A percentile compares a stretch with the other conserved stretches of the same genome.
phyloP scores from a whole-genome alignment of 345 rosid genomes.

The Laguncularia racemosa region DNA sequence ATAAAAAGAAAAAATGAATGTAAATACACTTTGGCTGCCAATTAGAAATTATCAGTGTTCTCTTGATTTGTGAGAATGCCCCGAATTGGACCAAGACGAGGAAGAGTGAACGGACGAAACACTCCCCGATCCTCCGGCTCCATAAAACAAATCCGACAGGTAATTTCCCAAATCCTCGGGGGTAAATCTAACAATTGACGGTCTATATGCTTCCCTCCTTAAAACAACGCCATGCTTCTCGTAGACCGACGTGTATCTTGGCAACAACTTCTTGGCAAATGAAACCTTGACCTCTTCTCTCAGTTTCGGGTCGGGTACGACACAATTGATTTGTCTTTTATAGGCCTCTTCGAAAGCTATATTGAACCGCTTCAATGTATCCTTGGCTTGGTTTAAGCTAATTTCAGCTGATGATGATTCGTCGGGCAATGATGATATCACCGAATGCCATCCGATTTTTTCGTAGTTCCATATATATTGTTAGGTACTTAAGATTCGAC shows the following conservation, averaged over 20 bases:
- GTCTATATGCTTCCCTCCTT: slow-evolving; percentile 9
- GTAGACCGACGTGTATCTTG: slow-evolving; percentile 44
- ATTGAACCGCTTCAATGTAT: slow-evolving; percentile 42
- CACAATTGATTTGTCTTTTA: slow-evolving; percentile 50
- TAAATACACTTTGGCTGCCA: no score
- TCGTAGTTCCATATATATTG: slow-evolving; percentile 60
- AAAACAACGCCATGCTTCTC: slow-evolving; percentile 20
- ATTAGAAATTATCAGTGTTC: no score
- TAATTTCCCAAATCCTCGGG: slow-evolving; percentile 59
- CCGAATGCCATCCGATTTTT: slow-evolving; percentile 60
- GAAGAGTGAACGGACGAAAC: slow-evolving; percentile 22
- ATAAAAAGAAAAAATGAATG: no score
- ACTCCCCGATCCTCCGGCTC: slow-evolving; percentile 25
- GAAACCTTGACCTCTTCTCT: slow-evolving; percentile 53
- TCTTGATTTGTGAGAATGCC: no score
- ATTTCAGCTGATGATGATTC: slow-evolving; percentile 20
- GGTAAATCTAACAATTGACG: slow-evolving; percentile 36
- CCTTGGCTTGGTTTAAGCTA: slow-evolving; percentile 21
- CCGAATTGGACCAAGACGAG: slow-evolving; percentile 2
- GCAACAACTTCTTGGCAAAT: slow-evolving; percentile 33
- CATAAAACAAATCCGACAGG: slow-evolving; percentile 38
- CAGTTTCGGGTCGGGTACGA: slow-evolving; percentile 42
- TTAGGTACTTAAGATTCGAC: slow-evolving; percentile 36
- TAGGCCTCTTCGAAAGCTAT: slow-evolving; percentile 47
- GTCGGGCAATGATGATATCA: slow-evolving; percentile 35